phyloP scores from a whole-genome alignment of 371 early-diverging fungal species.

The Smittium mucronatum region DNA sequence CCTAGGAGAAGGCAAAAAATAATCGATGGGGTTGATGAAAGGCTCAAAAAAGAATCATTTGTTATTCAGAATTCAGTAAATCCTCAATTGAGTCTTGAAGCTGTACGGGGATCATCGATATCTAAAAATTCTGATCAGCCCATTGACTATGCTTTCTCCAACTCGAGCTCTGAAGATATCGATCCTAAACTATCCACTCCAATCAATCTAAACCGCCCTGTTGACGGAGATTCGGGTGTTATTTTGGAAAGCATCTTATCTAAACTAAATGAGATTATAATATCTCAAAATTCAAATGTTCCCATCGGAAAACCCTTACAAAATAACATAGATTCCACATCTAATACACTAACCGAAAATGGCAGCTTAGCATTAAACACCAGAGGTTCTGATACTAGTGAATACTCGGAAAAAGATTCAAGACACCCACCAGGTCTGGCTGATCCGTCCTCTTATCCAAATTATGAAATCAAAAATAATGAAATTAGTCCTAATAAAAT shows the following conservation, averaged over 20 bases:
- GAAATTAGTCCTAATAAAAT: too few relatives aligned
- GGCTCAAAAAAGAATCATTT: conserved; percentile 19
- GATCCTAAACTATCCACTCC: neutral
- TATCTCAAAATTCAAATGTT: neutral
- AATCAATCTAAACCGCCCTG: neutral
- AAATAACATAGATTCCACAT: too few relatives aligned
- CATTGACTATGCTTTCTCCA: neutral
- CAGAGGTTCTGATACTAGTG: too few relatives aligned
- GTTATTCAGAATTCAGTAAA: neutral
- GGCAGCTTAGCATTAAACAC: too few relatives aligned
- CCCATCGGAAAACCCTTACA: neutral
- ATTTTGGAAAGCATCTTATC: neutral
- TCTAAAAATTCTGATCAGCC: neutral
- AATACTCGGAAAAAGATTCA: too few relatives aligned
- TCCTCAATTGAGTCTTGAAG: too few relatives aligned
- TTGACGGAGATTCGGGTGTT: neutral
- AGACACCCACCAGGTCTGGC: too few relatives aligned
- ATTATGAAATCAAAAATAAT: too few relatives aligned
- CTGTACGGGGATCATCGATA: too few relatives aligned
- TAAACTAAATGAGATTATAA: neutral
- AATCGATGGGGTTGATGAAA: conserved; percentile 54
- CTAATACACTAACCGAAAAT: too few relatives aligned
- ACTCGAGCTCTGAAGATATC: neutral
- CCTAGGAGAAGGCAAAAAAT: conserved; percentile 57
- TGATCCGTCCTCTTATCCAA: too few relatives aligned